These are phyloP conservation scores for Biscogniauxia sp. DNA, from an alignment of 2,329 filamentous ascomycete species.

Conservation along the genomic window DNA sequence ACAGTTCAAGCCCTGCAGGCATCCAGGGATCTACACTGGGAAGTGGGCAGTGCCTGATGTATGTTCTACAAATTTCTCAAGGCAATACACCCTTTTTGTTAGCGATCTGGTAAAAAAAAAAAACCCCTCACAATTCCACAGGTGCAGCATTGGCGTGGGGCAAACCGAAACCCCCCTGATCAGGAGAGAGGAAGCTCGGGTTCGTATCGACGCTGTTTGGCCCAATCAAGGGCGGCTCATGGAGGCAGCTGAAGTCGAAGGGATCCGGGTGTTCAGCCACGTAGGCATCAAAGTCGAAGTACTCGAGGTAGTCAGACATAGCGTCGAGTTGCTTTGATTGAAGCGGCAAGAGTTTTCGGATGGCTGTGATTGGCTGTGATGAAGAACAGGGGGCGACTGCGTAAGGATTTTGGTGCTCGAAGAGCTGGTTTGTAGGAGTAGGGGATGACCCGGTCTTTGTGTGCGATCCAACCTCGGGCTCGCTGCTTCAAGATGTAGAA, in stretches of 20 bases:
- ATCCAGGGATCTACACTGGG: too few relatives aligned
- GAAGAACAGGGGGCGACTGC: not conserved
- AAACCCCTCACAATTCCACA: constrained; percentile 25
- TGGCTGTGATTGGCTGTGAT: constrained; percentile 9
- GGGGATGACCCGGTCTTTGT: constrained; percentile 22
- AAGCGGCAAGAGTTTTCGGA: constrained; percentile 19
- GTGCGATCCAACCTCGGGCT: not conserved
- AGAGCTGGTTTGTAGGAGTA: constrained; percentile 1
- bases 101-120: constrained; percentile 32
- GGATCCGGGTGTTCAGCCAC: not conserved
- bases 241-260: constrained; percentile 10
- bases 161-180: not conserved
- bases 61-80: too few relatives aligned
- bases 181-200: not conserved
- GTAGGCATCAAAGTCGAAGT: constrained; percentile 15
- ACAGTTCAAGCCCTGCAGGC: too few relatives aligned
- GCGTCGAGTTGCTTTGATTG: constrained; percentile 13
- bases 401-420: constrained; percentile 1
- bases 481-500: constrained; percentile 10
- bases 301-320: constrained; percentile 26
- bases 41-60: too few relatives aligned
- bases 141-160: constrained; percentile 15
- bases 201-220: constrained; percentile 5
- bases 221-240: constrained; percentile 13
- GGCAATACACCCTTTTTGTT: constrained; percentile 32